A percentile compares a stretch with the other conserved stretches of the same genome.
Conservation (phyloP, 2,329 filamentous ascomycete genomes). For the Pseudocercospora cruenta region DNA sequence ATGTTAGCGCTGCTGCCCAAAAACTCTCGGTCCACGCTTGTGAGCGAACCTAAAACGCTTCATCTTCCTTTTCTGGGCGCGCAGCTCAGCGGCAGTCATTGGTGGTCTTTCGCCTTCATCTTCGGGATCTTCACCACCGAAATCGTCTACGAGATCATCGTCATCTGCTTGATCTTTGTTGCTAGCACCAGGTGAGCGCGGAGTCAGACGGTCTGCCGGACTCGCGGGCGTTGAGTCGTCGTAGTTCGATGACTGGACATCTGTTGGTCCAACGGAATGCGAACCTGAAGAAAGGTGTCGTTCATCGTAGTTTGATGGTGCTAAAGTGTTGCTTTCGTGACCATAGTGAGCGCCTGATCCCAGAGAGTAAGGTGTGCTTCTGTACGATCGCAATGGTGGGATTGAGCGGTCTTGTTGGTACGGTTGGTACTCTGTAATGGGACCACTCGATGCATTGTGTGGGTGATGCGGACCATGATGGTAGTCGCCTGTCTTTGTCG, state of each 20-base stretch:
- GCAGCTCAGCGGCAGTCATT: slow-evolving; percentile 53
- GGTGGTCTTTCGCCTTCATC: slow-evolving; percentile 34
- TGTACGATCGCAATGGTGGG: slow-evolving; percentile 48
- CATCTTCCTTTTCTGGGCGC: slow-evolving; percentile 59
- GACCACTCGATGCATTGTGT: background rate
- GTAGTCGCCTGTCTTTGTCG: slow-evolving; percentile 47
- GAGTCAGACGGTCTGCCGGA: slow-evolving; percentile 50
- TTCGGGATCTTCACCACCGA: slow-evolving; percentile 37
- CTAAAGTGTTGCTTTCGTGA: background rate
- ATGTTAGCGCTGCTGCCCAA: slow-evolving; percentile 23
- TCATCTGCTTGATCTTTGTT: slow-evolving; percentile 44
- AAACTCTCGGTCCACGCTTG: background rate
- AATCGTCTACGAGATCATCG: slow-evolving; percentile 45
- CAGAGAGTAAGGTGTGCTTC: slow-evolving; percentile 49
- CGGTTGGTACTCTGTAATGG: background rate
- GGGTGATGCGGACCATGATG: slow-evolving; percentile 36
- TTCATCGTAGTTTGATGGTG: slow-evolving; percentile 10
- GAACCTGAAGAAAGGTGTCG: slow-evolving; percentile 15
- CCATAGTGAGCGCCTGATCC: slow-evolving; percentile 22
- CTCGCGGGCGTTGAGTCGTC: slow-evolving; percentile 51
- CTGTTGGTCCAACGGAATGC: slow-evolving; percentile 19
- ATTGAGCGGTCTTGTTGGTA: slow-evolving; percentile 16
- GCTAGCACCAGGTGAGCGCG: slow-evolving; percentile 42
- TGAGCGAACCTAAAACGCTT: slow-evolving; percentile 73
- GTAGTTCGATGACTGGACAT: slow-evolving; percentile 35